Base-by-base conservation (phyloP, 1,139 yeast species). In the Hyphopichia buzzinii region DNA sequence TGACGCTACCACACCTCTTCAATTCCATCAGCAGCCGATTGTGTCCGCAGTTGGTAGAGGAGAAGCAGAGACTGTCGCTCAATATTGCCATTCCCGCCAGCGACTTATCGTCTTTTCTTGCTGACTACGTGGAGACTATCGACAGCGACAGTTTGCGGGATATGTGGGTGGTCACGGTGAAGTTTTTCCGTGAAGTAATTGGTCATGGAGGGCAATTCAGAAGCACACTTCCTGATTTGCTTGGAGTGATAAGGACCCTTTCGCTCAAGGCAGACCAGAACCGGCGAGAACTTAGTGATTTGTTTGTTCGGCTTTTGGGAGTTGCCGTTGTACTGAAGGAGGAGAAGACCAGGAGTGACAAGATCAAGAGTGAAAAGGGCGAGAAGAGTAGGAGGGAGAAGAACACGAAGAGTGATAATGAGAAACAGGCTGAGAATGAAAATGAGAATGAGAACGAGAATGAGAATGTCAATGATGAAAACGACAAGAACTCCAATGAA, bases 141-240 rank as follows among this genome's bases (percentile, higher is more conserved):
- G 95, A 86, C 42, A 74, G 72, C 42, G 95, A 88, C 47, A 79
- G 87, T 0, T 64, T 88, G 25, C 86, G 82, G 39, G 96, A 89
- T 40, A 71, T 87, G 17, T 88, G 90, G 82, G 57, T 56, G 14
- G 74, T 73, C 17, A 66, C 81, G 16, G 61, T 77, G 30, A 59
- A 57, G 5, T 88, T 86, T 48, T 65, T 85, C 44, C 79, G 72
- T 43, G 88, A 81, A 17, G 73, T 80, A 0, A 48, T 70, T 29
- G 58, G 72, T 11, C 77, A 79, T 48, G 57, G 72, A 13, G 46
- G 61, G n/a, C 52, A 63, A 3, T 86, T 77, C 54, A 72, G 71
- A 37, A 59, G 59, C 2, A 54, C 83, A 1, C 57, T 79, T 30
- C 75, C 86, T 1, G 72, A 69, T 30, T 49, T 82, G 4, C 58